A percentile compares a stretch with the other conserved stretches of the same genome.
phyloP scores from a whole-genome alignment of 352 stramenopile species.

The Elongisporangium senticosum region DNA sequence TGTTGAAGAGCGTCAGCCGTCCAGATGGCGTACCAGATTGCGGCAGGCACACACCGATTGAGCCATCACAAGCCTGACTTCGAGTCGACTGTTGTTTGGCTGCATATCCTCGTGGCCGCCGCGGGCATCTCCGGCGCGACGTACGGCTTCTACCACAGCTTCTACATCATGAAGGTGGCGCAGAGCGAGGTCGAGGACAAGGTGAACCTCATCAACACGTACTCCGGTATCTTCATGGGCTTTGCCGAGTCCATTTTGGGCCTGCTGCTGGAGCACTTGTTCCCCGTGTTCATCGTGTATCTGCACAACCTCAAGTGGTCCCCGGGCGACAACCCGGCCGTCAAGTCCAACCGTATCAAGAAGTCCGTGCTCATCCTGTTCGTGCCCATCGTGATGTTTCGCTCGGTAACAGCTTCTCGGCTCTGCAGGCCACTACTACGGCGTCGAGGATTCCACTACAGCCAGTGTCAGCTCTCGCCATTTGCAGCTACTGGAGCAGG shows the following conservation, averaged over 20 bases:
- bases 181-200: constrained; percentile 19
- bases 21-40: no score
- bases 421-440: constrained; percentile 48
- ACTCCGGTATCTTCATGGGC: constrained; percentile 57
- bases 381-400: constrained; percentile 48
- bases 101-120: constrained; percentile 39
- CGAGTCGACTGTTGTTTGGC: no score
- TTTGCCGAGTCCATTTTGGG: constrained; percentile 47
- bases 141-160: constrained; percentile 26
- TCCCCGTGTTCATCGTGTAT: constrained; percentile 59
- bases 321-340: constrained; percentile 32
- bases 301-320: constrained; percentile 60
- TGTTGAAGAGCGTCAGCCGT: no score
- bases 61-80: no score
- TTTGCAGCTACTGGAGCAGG: constrained; percentile 18
- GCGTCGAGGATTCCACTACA: constrained; percentile 10
- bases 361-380: constrained; percentile 54
- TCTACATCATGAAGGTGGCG: constrained; percentile 22
- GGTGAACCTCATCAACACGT: constrained; percentile 39
- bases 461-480: constrained; percentile 16
- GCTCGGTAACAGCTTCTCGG: constrained; percentile 41
- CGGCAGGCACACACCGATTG: no score
- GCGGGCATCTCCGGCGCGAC: constrained; percentile 35
- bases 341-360: constrained; percentile 48
- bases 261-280: constrained; percentile 39